Percentiles rank a stretch among this genome's conserved stretches.
Evolutionary conservation across 2,329 filamentous ascomycete species (phyloP).

Genomic region (Nemania abortiva): DNA sequence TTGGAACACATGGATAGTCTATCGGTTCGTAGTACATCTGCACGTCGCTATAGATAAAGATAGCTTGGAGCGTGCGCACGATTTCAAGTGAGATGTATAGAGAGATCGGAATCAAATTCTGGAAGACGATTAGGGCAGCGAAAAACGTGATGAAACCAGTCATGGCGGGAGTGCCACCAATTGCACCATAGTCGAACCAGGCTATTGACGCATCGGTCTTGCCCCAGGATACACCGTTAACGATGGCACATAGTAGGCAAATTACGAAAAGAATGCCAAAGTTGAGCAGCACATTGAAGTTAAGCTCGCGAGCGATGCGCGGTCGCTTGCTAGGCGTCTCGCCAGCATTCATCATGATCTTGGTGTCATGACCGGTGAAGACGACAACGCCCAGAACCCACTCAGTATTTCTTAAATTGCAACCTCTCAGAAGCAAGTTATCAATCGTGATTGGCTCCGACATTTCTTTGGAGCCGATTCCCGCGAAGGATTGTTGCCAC

Average conservation of each 20-base stretch:
- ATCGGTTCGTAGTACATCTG: constrained; percentile 97
- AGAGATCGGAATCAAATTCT: constrained; percentile 98
- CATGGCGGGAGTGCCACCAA: constrained; percentile 78
- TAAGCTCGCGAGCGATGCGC: constrained; percentile 90
- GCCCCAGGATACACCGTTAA: constrained; percentile 86
- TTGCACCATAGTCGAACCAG: constrained; percentile 88
- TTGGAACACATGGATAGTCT: constrained; percentile 94
- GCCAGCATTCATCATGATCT: constrained; percentile 99
- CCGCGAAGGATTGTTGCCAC: constrained; percentile 81
- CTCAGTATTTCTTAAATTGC: constrained; percentile 93
- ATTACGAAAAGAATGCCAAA: constrained; percentile 90
- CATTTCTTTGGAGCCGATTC: constrained; percentile 78
- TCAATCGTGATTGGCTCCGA: constrained; percentile 94
- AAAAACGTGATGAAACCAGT: constrained; percentile 98
- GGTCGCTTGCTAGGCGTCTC: constrained; percentile 95
- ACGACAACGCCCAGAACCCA: constrained; percentile 94
- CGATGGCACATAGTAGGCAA: constrained; percentile 86
- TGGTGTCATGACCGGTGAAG: constrained; percentile 95
- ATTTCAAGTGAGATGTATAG: constrained; percentile 98
- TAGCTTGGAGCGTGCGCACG: constrained; percentile 89
- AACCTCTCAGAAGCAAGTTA: constrained; percentile 92
- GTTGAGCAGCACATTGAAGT: constrained; percentile 98
- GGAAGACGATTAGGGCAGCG: constrained; percentile 93
- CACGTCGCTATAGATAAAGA: constrained; percentile 97
- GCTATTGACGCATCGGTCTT: constrained; percentile 78